Base-by-base conservation (phyloP, 768 basidiomycete species). In the Hortiboletus flavorubellus region DNA sequence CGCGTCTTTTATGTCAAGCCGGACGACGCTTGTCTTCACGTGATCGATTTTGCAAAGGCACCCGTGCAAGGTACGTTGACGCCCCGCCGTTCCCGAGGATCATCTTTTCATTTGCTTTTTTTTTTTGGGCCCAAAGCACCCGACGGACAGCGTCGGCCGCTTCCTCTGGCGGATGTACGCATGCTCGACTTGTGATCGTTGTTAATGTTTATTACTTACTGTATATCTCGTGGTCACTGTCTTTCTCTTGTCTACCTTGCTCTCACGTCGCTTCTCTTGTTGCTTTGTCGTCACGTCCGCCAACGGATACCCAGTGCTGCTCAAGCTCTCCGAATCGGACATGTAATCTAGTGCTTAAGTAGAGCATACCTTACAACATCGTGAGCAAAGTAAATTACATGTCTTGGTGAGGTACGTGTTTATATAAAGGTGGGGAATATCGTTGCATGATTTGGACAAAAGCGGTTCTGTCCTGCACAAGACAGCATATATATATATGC, bases 1-100 rank as follows among this genome's bases (percentile, higher is more conserved):
- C 75, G 85, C 38, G 73, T 87, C 14, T 80, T 81, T 59, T 68
- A 86, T 8, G 78, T 79, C 43, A 71, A 75, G 33, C 74, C 73
- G 12, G 61, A 75, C 8, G 76, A 76, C 30, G 51, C 69, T 4
- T 55, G 67, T 14, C 71, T 86, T 41, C 67, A 73, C 33, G 74
- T 85, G 34, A 62, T 80, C 53, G 84, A 86, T 61, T 78, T 80
- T 46, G 77, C 78, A 8, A 61, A 65, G 45, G 67, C 68, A 7
- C 74, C 72, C 2, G 53, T 62, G 12, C 65, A 70, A 60, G 68
- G 75, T 76, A 45, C 34, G 70, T 53, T 2, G 7, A 12, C 14
- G 2, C 29, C 12, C 10, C 3, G 2, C 31, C 33, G 21, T 2
- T 8, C 21, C 0, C 2, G 2, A 40, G 7, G 2, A 61, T 12